Evolutionary conservation across 192 early-diverging fungal genomes (phyloP), one percentile per base, ranked within the genome.

Genomic region (Endogone sp.): DNA sequence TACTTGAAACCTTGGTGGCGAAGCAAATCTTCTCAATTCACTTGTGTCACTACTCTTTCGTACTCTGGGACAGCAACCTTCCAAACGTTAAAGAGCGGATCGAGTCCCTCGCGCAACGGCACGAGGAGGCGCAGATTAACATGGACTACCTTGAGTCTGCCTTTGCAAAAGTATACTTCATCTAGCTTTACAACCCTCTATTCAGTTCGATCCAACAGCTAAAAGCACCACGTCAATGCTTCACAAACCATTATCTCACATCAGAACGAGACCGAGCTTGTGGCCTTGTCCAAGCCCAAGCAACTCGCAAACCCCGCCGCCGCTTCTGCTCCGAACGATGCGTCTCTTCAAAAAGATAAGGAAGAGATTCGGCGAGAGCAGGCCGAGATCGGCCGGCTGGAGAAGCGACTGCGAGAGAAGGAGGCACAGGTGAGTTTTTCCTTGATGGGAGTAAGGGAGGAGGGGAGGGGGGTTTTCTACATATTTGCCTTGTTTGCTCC

Each of bases 111-210:
- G 67, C 67, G 2, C 67, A 69, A 30, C 59, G 49, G 9, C 67
- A 69, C 27, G 67, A 69, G 37, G 67, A 69, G 29, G 29, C 44
- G 22, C 56, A 69, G 16, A 32, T 69, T 27, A 69, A 69, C 29
- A 69, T 69, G 20, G 67, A 69, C 49, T 69, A 58, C 57, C 25
- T 69, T 11, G 57, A 69, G 32, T 69, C 67, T 2, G 32, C 67
- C 9, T 31, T 29, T 29, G n/a, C 28, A 49, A 69, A 69, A 28
- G 59, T 60, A 26, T n/a, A 60, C 24, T 21, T 16, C 9, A 11
- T 49, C 16, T 49, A 6, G 1, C 37, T 49, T 16, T 6, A 49
- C 37, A 6, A 49, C 16, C 37, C 37, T 49, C 16, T 49, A 6
- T 16, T 11, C 37, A 0, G 37, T 16, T 49, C n/a, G n/a, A n/a